Percentiles rank a stretch among this genome's conserved stretches.
Evolutionary conservation across 306 rosid genomes (phyloP).

Genomic region (Boehmeria nivea): DNA sequence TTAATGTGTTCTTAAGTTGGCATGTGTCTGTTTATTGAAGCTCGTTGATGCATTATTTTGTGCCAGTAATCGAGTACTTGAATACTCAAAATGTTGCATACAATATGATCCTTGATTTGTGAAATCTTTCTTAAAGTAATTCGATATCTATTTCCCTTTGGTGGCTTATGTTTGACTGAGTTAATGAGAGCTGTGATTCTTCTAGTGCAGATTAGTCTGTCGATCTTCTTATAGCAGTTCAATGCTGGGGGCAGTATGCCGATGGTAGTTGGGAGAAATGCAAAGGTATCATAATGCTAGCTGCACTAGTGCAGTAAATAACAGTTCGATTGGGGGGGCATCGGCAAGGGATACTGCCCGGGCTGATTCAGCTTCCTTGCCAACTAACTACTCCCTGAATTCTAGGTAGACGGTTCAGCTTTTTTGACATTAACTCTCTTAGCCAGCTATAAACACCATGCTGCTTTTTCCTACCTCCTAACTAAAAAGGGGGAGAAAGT

Average conservation of each 20-base stretch:
- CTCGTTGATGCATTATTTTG: background rate
- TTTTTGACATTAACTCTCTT: background rate
- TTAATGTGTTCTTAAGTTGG: slow-evolving; percentile 1
- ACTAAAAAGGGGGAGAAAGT: background rate
- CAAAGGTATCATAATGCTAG: slow-evolving; percentile 79
- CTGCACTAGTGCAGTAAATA: slow-evolving; percentile 93
- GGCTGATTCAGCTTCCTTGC: slow-evolving; percentile 73
- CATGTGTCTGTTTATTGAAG: slow-evolving; percentile 20
- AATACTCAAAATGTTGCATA: background rate
- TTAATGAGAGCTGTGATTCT: slow-evolving; percentile 24
- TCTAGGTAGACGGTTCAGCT: slow-evolving; percentile 52
- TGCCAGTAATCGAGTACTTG: slow-evolving; percentile 14
- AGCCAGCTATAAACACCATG: too few species aligned
- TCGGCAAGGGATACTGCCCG: slow-evolving; percentile 77
- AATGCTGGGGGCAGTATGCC: slow-evolving; percentile 88
- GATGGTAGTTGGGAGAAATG: slow-evolving; percentile 81
- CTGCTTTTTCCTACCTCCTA: background rate
- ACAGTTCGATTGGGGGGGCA: slow-evolving; percentile 62
- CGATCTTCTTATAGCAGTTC: slow-evolving; percentile 39
- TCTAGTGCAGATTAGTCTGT: slow-evolving; percentile 39
- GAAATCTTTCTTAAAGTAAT: slow-evolving; percentile 3
- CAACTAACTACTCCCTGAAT: slow-evolving; percentile 53
- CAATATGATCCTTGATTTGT: slow-evolving; percentile 5
- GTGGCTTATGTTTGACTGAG: slow-evolving; percentile 17
- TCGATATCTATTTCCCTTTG: slow-evolving; percentile 7